A percentile compares a stretch with the other conserved stretches of the same genome.
Conservation (phyloP, 2,329 filamentous ascomycete genomes). For the Monilinia polystroma region DNA sequence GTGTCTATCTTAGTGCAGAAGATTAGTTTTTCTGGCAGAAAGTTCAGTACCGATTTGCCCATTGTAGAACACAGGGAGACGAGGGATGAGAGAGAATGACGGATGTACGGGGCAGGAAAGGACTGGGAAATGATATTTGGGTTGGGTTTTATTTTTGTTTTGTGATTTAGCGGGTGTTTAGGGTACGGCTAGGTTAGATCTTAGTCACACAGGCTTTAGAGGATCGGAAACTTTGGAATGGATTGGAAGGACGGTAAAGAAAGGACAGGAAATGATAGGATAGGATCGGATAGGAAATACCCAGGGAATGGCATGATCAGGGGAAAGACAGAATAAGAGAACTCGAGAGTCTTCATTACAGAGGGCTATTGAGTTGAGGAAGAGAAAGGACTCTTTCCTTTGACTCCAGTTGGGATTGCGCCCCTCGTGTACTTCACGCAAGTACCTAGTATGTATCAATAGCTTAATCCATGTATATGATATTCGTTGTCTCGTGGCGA, state of each 20-base stretch:
- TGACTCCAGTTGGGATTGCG: too few relatives aligned
- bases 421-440: too few relatives aligned
- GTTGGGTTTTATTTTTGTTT: background rate
- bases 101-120: background rate
- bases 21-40: slow-evolving; percentile 22
- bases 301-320: too few relatives aligned
- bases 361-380: too few relatives aligned
- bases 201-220: background rate
- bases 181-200: background rate
- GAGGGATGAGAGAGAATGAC: slow-evolving; percentile 20
- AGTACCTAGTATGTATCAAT: too few relatives aligned
- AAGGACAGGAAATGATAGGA: too few relatives aligned
- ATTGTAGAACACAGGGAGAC: slow-evolving; percentile 29
- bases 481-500: too few relatives aligned
- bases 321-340: too few relatives aligned
- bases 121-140: background rate
- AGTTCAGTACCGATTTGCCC: slow-evolving; percentile 25
- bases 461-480: too few relatives aligned
- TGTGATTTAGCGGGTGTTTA: slow-evolving; percentile 11
- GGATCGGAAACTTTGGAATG: background rate
- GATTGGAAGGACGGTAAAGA: background rate
- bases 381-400: too few relatives aligned
- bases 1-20: slow-evolving; percentile 28
- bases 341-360: too few relatives aligned
- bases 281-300: too few relatives aligned